Evolutionary conservation across 495 filamentous ascomycete species (phyloP).

Genomic region (Pyrenula massariospora): DNA sequence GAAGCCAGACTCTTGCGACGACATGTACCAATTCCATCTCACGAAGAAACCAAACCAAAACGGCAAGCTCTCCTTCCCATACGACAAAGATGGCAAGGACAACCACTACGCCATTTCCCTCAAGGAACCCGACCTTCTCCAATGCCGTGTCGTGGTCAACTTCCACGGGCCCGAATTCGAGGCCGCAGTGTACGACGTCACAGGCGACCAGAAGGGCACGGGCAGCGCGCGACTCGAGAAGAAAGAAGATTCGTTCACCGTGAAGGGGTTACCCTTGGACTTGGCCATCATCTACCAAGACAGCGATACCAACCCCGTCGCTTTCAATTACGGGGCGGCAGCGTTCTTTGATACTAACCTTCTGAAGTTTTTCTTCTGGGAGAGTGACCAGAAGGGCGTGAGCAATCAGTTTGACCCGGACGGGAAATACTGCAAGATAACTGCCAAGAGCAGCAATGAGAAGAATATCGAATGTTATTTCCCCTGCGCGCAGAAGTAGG

Average conservation of each 20-base stretch:
- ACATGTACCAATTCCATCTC: not conserved
- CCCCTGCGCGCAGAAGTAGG: not conserved
- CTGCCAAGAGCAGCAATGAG: not conserved
- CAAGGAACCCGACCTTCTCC: constrained; percentile 2
- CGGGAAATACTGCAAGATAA: not conserved
- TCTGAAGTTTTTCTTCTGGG: not conserved
- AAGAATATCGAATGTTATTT: not conserved
- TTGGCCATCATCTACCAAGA: not conserved
- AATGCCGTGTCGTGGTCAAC: constrained; percentile 3
- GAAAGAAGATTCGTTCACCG: not conserved
- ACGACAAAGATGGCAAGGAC: not conserved
- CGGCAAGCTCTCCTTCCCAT: not conserved
- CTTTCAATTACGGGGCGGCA: not conserved
- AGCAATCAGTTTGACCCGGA: not conserved
- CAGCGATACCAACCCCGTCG: not conserved
- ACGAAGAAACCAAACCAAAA: not conserved
- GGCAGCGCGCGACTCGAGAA: not conserved
- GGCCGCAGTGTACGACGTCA: not conserved
- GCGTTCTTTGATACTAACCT: not conserved
- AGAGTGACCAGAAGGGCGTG: not conserved
- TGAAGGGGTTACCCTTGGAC: not conserved
- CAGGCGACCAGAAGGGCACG: not conserved
- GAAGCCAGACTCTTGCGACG: not conserved
- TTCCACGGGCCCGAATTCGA: not conserved
- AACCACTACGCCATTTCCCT: constrained; percentile 1